A percentile compares a stretch with the other conserved stretches of the same genome.
phyloP scores from a whole-genome alignment of 129 eudicot species.

The Tanacetum coccineum region DNA sequence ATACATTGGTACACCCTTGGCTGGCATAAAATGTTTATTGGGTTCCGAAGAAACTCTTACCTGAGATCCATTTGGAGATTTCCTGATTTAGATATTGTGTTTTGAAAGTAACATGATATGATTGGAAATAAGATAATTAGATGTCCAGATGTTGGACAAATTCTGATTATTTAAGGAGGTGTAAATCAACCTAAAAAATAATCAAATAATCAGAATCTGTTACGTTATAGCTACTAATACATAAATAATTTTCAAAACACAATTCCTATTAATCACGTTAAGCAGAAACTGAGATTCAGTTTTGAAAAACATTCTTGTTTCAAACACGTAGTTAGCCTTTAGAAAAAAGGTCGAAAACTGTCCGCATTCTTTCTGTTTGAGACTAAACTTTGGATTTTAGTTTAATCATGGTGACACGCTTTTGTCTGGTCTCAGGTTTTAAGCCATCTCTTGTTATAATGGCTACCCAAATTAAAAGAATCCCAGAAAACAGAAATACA shows the following conservation, averaged over 20 bases:
- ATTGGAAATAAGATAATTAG: background rate
- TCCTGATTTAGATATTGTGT: background rate
- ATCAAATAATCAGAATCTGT: too few species aligned
- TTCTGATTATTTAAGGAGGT: background rate
- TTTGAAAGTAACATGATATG: background rate
- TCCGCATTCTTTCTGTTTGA: background rate
- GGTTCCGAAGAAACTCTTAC: background rate
- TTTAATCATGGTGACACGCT: background rate
- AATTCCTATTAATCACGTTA: too few species aligned
- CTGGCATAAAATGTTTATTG: background rate
- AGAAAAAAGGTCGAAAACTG: background rate
- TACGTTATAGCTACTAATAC: too few species aligned
- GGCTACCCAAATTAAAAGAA: slow-evolving; percentile 32
- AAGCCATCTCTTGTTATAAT: slow-evolving; percentile 26
- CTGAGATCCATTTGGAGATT: background rate
- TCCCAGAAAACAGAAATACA: slow-evolving; percentile 23
- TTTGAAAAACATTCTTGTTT: background rate
- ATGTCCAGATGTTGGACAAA: too few species aligned
- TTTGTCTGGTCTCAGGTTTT: slow-evolving; percentile 18
- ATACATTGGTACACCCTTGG: background rate
- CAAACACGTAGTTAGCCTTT: background rate
- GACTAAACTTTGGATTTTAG: background rate
- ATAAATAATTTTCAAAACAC: too few species aligned
- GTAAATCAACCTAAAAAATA: background rate
- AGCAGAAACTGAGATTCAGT: too few species aligned